Evolutionary conservation across 139 green algal genomes (phyloP), one percentile per base, ranked within the genome.

Genomic region (Tetraselmis chui): DNA sequence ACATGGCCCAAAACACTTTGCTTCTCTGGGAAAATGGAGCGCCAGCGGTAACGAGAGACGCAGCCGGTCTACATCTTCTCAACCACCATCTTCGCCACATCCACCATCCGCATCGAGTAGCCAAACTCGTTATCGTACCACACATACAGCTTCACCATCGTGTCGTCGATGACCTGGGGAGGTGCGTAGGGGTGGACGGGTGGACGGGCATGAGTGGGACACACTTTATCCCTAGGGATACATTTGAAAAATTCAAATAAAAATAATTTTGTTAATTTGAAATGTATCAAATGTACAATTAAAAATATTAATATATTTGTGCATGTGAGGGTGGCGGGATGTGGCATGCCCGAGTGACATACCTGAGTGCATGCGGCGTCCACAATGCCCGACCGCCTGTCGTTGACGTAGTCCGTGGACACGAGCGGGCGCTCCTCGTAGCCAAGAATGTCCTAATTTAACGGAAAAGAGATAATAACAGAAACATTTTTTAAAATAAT

Each of bases 51-150:
- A n/a, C n/a, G n/a, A n/a, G n/a, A n/a, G n/a, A n/a, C n/a, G n/a
- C n/a, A n/a, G n/a, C n/a, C n/a, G n/a, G n/a, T n/a, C n/a, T n/a
- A n/a, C n/a, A 87, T 32, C 24, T 32, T 79, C 28, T 23, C 67
- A 0, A 88, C 91, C 32, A 95, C 89, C 80, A 92, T 91, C 29
- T 75, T 80, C 0, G 86, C 86, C 2, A 94, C 82, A 78, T 97
- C 90, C 67, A 92, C 90, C 78, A 93, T 87, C 1, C 91, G 83
- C 59, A 79, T 87, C 30, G 78, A 87, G 86, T 97, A 97, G 27
- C 94, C 94, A 30, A 77, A 95, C 89, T 97, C 94, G 78, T 96
- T 97, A 85, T 97, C 93, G 80, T 96, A 96, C 80, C 94, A 97
- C 0, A 87, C 90, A 78, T 97, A 97, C 18, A 97, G 89, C 90